These are phyloP conservation scores for Ramaria rubella DNA, from an alignment of 768 basidiomycete genomes.

Conservation along the genomic window DNA sequence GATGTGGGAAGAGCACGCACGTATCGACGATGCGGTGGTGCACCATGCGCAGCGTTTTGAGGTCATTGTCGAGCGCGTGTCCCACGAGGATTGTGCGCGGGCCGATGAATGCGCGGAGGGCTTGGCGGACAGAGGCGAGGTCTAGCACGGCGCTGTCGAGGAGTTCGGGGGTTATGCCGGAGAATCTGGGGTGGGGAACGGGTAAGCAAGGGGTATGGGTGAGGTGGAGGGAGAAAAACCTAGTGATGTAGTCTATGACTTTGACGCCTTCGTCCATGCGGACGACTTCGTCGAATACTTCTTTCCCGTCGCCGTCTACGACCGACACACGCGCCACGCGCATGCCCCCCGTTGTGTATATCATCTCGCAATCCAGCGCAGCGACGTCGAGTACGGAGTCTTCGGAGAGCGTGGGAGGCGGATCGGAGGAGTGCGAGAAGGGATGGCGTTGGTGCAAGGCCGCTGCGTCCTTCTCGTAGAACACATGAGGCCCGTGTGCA, in stretches of 20 bases:
- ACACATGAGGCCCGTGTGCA: conserved; percentile 79
- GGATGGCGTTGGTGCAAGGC: conserved; percentile 68
- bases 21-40: conserved; percentile 88
- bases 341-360: conserved; percentile 91
- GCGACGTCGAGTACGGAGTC: conserved; percentile 62
- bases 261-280: conserved; percentile 75
- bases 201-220: conserved; percentile 4
- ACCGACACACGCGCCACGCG: conserved; percentile 87
- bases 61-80: conserved; percentile 88
- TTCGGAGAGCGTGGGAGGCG: conserved; percentile 17
- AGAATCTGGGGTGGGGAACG: conserved; percentile 63
- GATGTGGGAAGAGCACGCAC: conserved; percentile 78
- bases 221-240: conserved; percentile 29
- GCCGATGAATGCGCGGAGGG: conserved; percentile 66
- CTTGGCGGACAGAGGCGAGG: conserved; percentile 56
- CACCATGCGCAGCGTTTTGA: conserved; percentile 82
- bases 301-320: conserved; percentile 65
- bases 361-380: conserved; percentile 95
- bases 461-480: conserved; percentile 65
- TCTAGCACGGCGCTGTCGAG: conserved; percentile 58
- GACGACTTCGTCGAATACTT: conserved; percentile 78
- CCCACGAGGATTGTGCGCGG: conserved; percentile 84
- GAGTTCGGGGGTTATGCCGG: conserved; percentile 61
- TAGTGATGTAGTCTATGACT: conserved; percentile 36
- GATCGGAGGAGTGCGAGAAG: conserved; percentile 48